Evolutionary conservation across 176 grass and related monocot genomes (phyloP), one percentile per base, ranked within the genome.

Genomic region (Echinochloa phyllopogon): DNA sequence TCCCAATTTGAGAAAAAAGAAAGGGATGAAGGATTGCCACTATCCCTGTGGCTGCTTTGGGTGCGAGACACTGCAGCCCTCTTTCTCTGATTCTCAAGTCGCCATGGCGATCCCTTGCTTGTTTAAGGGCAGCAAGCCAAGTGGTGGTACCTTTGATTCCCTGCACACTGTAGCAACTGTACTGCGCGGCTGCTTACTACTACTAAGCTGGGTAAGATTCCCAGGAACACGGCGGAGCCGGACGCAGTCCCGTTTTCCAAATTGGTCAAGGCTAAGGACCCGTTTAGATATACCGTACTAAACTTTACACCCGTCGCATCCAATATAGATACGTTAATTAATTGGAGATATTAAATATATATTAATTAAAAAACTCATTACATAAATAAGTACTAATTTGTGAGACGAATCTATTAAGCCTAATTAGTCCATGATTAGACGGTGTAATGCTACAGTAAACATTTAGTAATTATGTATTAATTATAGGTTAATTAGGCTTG

Each of bases 151-250:
- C 42, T 65, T 47, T 23, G 68, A 52, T 80, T 43, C 10, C 18
- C 37, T 10, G 69, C 17, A 2, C n/a, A 77, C 75, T 77, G 56
- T 70, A 29, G 36, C 20, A 38, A 9, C 14, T 70, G 65, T 82
- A 79, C 43, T 20, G 3, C 6, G 10, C 1, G 9, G 15, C 77
- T 33, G 29, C 29, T n/a, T n/a, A n/a, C n/a, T 1, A 33, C 29
- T 23, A 69, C 78, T 69, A 74, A 65, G 68, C 47, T 57, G 57
- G 58, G 69, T 47, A 74, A 81, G 77, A 67, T 74, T 65, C 77
- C 37, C 45, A 36, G 57, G 58, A 63, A 20, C 21, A 72, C 25
- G 58, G 25, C 38, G 14, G 29, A 37, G 0, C 66, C 10, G n/a
- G 39, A 5, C 17, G 56, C n/a, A 20, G 24, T 4, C 33, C 58